phyloP scores from a whole-genome alignment of 257 asterid genomes.

The Rubia yunnanensis region DNA sequence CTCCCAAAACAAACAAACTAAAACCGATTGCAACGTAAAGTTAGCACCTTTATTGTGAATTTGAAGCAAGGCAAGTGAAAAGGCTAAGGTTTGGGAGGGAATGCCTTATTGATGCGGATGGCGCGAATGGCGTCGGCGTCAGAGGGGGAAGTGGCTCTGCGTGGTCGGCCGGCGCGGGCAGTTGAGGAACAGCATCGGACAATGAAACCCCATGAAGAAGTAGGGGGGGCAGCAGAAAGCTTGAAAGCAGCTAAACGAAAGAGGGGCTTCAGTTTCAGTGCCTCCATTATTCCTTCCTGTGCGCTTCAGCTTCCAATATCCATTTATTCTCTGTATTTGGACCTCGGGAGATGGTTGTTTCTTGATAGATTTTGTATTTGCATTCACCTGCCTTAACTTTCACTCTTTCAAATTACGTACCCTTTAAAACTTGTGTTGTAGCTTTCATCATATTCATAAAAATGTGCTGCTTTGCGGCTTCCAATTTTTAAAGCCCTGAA shows the following conservation, averaged over 20 bases:
- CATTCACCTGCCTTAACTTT: not conserved
- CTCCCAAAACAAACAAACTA: no score
- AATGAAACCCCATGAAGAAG: conserved; percentile 7
- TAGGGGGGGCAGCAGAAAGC: not conserved
- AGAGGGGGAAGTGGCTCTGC: conserved; percentile 55
- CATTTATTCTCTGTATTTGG: not conserved
- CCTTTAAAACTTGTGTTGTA: not conserved
- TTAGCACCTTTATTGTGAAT: not conserved
- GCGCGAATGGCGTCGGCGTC: conserved; percentile 86
- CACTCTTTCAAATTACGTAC: not conserved
- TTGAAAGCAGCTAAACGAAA: conserved; percentile 31
- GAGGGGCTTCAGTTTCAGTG: conserved; percentile 41
- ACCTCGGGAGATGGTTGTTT: not conserved
- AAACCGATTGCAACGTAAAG: not conserved
- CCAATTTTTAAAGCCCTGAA: no score
- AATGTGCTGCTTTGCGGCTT: no score
- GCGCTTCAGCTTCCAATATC: not conserved
- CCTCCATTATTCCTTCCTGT: conserved; percentile 30
- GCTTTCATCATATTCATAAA: not conserved
- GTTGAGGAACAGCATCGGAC: conserved; percentile 45
- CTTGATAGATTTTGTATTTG: not conserved
- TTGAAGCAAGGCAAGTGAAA: not conserved
- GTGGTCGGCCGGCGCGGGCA: conserved; percentile 30
- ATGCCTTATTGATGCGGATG: conserved; percentile 74
- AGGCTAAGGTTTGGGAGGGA: not conserved